phyloP scores from a whole-genome alignment of 2,329 filamentous ascomycete genomes.

The Neofusicoccum ribis region DNA sequence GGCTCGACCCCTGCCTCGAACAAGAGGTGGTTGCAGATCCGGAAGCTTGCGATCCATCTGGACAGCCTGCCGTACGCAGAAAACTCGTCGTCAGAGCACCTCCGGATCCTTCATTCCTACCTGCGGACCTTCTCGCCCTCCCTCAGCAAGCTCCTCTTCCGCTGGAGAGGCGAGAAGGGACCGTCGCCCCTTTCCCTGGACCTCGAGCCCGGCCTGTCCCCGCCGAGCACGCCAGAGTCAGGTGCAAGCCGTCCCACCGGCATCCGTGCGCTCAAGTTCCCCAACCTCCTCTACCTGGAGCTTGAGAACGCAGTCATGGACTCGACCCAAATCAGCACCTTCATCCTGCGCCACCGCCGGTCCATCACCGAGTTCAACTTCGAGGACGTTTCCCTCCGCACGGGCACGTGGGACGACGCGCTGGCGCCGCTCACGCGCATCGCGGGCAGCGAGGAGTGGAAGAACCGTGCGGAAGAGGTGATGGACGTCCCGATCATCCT shows the following conservation, averaged over 20 bases:
- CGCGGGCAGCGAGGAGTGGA: constrained; percentile 42
- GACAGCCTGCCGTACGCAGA: constrained; percentile 66
- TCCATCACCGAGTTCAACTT: constrained; percentile 78
- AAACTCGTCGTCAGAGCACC: constrained; percentile 59
- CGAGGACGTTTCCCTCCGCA: constrained; percentile 69
- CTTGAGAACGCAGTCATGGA: constrained; percentile 74
- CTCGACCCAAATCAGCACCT: constrained; percentile 66
- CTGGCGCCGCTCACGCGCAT: constrained; percentile 66
- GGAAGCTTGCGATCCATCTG: constrained; percentile 70
- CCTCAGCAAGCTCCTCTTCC: constrained; percentile 72
- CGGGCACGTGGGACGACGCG: constrained; percentile 79
- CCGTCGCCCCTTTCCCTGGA: constrained; percentile 72
- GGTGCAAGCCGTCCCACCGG: constrained; percentile 24
- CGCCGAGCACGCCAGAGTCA: constrained; percentile 45
- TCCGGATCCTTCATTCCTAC: constrained; percentile 72
- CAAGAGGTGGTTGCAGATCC: constrained; percentile 76
- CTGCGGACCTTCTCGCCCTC: constrained; percentile 67
- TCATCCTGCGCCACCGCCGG: constrained; percentile 66
- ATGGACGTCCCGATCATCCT: constrained; percentile 45
- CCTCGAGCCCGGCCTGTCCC: constrained; percentile 68
- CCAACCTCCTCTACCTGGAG: constrained; percentile 65
- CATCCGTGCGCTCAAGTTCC: constrained; percentile 57
- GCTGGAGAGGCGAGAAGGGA: constrained; percentile 72
- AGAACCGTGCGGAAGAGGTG: constrained; percentile 27
- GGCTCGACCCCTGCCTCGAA: constrained; percentile 71